These are phyloP conservation scores for Penicillium samsonianum DNA, from an alignment of 495 filamentous ascomycete genomes.

Conservation along the genomic window DNA sequence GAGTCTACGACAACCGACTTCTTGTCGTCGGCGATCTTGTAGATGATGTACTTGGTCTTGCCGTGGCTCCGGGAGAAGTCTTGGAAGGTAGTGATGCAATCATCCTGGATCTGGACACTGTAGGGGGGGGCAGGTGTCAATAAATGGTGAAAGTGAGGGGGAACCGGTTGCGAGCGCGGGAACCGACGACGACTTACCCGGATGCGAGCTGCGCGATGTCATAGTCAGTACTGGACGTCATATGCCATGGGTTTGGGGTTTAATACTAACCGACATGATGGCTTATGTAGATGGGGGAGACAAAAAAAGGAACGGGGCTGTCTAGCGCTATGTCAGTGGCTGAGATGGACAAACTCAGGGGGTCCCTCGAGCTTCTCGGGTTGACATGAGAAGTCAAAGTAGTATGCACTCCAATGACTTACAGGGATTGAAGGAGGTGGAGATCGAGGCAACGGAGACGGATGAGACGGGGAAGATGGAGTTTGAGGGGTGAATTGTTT, in stretches of 20 bases:
- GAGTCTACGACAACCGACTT: slow-evolving; percentile 84
- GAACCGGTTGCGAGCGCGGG: slow-evolving; percentile 9
- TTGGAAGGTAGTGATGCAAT: slow-evolving; percentile 84
- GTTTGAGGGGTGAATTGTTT: slow-evolving; percentile 41
- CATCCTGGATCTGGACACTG: slow-evolving; percentile 75
- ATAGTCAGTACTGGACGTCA: slow-evolving; percentile 19
- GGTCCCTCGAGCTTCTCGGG: background rate
- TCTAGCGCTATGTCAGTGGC: slow-evolving; percentile 39
- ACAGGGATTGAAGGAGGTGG: slow-evolving; percentile 17
- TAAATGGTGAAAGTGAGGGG: slow-evolving; percentile 17
- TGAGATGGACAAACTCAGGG: slow-evolving; percentile 14
- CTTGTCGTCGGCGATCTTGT: slow-evolving; percentile 92
- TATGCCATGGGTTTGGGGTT: background rate
- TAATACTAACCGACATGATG: slow-evolving; percentile 46
- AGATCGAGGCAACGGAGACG: slow-evolving; percentile 30
- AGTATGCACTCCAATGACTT: slow-evolving; percentile 15
- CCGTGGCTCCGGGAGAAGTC: slow-evolving; percentile 83
- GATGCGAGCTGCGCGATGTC: slow-evolving; percentile 43
- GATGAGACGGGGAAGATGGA: slow-evolving; percentile 37
- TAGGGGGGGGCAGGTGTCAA: slow-evolving; percentile 23
- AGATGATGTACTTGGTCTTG: slow-evolving; percentile 92
- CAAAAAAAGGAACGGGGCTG: slow-evolving; percentile 28
- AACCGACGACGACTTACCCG: slow-evolving; percentile 36
- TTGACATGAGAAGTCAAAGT: slow-evolving; percentile 2
- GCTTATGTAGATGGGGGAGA: slow-evolving; percentile 27